Percentiles rank a stretch among this genome's conserved stretches.
phyloP scores from a whole-genome alignment of 2,329 filamentous ascomycete species.

The Capronia americana region DNA sequence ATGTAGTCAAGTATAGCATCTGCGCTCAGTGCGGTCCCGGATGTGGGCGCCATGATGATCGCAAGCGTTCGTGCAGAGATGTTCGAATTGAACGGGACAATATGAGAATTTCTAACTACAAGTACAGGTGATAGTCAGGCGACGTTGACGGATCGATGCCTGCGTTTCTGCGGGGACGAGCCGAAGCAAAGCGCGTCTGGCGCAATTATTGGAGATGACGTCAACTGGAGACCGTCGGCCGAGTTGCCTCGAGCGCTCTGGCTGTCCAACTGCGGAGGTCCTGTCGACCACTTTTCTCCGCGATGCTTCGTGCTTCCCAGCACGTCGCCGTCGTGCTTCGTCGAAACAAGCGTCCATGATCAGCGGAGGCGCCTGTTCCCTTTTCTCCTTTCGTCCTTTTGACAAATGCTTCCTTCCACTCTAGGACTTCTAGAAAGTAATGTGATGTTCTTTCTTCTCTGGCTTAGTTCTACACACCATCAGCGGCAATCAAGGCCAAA shows the following conservation, averaged over 20 bases:
- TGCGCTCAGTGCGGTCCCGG: constrained; percentile 31
- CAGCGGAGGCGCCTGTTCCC: too few species aligned
- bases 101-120: background rate
- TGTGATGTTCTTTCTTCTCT: too few species aligned
- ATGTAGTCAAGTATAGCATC: constrained; percentile 41
- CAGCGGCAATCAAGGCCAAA: too few species aligned
- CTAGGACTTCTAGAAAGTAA: too few species aligned
- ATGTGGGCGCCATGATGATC: constrained; percentile 33
- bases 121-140: background rate
- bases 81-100: background rate
- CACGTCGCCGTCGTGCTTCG: too few species aligned
- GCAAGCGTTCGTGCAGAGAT: background rate
- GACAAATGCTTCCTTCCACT: too few species aligned
- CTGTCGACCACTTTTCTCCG: too few species aligned
- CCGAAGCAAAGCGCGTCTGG: background rate
- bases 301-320: too few species aligned
- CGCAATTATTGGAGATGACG: background rate
- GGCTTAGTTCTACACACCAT: too few species aligned
- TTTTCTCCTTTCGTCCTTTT: too few species aligned
- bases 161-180: background rate
- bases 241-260: background rate
- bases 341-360: too few species aligned
- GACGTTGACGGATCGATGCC: background rate
- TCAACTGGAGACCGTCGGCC: background rate
- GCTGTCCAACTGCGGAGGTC: too few species aligned